Evolutionary conservation across 116 monocot species (phyloP).

Genomic region (Posidonia oceanica): DNA sequence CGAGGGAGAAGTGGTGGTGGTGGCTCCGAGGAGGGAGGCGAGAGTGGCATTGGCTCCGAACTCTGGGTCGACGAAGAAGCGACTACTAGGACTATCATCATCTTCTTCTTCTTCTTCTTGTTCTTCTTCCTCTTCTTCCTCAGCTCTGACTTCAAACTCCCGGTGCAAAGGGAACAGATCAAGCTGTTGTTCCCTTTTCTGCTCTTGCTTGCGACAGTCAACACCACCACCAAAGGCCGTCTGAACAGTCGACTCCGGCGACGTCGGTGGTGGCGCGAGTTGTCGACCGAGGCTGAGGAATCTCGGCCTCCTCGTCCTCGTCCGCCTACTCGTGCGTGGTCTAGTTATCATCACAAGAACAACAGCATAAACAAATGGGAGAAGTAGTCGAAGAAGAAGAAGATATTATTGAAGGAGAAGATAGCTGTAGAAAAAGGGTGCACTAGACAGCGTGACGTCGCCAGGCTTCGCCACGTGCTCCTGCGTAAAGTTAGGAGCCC

Average conservation of each 20-base stretch:
- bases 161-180: constrained; percentile 8
- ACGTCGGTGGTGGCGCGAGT: not conserved
- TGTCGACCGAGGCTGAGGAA: not conserved
- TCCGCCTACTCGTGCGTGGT: not conserved
- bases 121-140: not conserved
- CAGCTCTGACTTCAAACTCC: not conserved
- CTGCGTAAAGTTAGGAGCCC: too few relatives aligned
- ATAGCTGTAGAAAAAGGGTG: too few relatives aligned
- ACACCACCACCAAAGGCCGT: too few relatives aligned
- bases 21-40: constrained; percentile 1
- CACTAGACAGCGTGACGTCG: too few relatives aligned
- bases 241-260: too few relatives aligned
- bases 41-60: not conserved
- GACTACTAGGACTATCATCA: not conserved
- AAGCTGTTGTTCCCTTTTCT: not conserved
- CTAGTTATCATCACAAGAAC: not conserved
- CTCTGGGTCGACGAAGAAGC: constrained; percentile 1
- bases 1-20: not conserved
- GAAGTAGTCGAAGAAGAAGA: too few relatives aligned
- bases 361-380: too few relatives aligned
- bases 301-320: not conserved
- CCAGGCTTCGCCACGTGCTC: too few relatives aligned
- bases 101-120: not conserved
- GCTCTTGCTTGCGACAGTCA: not conserved
- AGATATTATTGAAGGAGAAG: too few relatives aligned